Evolutionary conservation across 495 filamentous ascomycete genomes (phyloP).

Genomic region (Daldinia decipiens): DNA sequence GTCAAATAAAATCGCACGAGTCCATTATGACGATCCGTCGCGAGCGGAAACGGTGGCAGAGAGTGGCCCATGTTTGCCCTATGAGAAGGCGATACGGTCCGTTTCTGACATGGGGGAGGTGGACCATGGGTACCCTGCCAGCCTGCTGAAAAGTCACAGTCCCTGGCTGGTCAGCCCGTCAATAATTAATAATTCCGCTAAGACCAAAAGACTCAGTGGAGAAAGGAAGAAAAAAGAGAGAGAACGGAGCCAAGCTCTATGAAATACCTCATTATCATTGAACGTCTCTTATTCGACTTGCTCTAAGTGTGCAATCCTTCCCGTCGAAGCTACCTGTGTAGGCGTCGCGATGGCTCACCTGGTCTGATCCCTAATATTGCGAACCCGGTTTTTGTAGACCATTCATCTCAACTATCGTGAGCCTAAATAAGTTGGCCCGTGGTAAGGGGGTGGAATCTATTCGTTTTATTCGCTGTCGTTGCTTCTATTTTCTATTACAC

Average conservation of each 20-base stretch:
- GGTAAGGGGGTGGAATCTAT: constrained; percentile 28
- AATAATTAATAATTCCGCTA: constrained; percentile 38
- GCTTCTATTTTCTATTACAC: constrained; percentile 13
- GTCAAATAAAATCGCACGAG: constrained; percentile 48
- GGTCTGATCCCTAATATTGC: constrained; percentile 41
- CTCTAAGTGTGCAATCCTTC: constrained; percentile 38
- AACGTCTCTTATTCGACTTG: constrained; percentile 38
- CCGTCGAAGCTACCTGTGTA: constrained; percentile 43
- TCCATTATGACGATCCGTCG: constrained; percentile 46
- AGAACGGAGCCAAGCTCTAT: constrained; percentile 31
- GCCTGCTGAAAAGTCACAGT: constrained; percentile 48
- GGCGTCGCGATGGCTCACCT: constrained; percentile 40
- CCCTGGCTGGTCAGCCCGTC: constrained; percentile 45
- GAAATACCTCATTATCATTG: constrained; percentile 50
- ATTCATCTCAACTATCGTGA: constrained; percentile 42
- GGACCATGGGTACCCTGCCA: constrained; percentile 47
- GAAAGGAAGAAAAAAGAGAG: neutral
- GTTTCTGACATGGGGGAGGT: constrained; percentile 44
- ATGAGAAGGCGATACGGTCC: constrained; percentile 49
- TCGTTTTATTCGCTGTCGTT: constrained; percentile 30
- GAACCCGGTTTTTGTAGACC: constrained; percentile 36
- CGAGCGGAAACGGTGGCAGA: constrained; percentile 48
- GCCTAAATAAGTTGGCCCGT: constrained; percentile 37
- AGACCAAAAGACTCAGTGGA: constrained; percentile 44
- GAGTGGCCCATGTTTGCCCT: constrained; percentile 50